phyloP scores from a whole-genome alignment of 176 grass and related monocot species.

The Olyra latifolia region DNA sequence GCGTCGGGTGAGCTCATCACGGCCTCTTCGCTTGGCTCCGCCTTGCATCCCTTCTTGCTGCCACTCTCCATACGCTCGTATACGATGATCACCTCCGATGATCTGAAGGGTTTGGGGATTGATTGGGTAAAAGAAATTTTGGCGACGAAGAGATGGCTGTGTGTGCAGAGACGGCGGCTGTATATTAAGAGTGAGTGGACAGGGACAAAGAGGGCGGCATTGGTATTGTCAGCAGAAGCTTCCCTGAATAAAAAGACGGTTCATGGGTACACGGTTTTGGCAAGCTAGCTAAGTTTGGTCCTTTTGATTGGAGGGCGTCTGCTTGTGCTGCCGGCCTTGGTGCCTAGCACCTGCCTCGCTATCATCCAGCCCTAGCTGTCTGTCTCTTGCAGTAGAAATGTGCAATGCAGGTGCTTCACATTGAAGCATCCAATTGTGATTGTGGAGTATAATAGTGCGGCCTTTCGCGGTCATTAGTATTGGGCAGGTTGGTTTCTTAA shows the following conservation, averaged over 20 bases:
- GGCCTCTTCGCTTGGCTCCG: slow-evolving; percentile 29
- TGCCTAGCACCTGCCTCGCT: slow-evolving; percentile 51
- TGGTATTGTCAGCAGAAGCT: slow-evolving; percentile 35
- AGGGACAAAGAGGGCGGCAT: slow-evolving; percentile 35
- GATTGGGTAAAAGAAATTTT: not conserved
- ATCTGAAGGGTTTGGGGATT: slow-evolving; percentile 26
- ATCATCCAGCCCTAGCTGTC: slow-evolving; percentile 32
- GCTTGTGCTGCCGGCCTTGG: slow-evolving; percentile 39
- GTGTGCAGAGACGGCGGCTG: not conserved
- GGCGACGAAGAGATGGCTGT: slow-evolving; percentile 26
- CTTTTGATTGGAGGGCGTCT: slow-evolving; percentile 2
- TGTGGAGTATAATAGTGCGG: not conserved
- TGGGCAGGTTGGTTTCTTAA: not conserved
- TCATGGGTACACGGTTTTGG: slow-evolving; percentile 25
- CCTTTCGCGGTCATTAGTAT: not conserved
- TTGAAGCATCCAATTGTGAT: slow-evolving; percentile 4
- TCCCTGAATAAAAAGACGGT: slow-evolving; percentile 39
- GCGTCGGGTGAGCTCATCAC: not conserved
- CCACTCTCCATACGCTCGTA: slow-evolving; percentile 13
- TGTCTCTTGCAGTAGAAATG: slow-evolving; percentile 25
- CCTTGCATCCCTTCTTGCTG: slow-evolving; percentile 30
- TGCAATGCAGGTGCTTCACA: slow-evolving; percentile 32
- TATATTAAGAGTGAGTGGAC: slow-evolving; percentile 14
- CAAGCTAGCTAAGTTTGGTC: not conserved
- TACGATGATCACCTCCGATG: not conserved